A percentile compares a stretch with the other conserved stretches of the same genome.
phyloP scores from a whole-genome alignment of 1,284 basidiomycete genomes.

The Cronartium quercuum region DNA sequence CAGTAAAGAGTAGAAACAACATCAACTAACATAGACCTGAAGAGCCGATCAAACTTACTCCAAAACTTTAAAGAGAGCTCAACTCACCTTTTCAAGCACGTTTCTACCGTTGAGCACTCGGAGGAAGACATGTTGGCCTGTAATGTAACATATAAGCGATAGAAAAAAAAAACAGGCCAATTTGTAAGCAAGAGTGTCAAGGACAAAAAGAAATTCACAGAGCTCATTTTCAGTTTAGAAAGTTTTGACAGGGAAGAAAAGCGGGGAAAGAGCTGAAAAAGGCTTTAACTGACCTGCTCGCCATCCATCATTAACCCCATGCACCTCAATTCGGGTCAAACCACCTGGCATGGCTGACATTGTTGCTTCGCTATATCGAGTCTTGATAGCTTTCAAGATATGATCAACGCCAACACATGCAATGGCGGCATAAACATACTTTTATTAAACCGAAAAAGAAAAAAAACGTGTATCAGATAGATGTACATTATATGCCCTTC shows the following conservation, averaged over 20 bases:
- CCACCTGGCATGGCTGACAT: constrained; percentile 30
- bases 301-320: constrained; percentile 22
- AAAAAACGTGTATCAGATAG: neutral
- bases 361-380: constrained; percentile 3
- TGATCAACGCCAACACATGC: constrained; percentile 18
- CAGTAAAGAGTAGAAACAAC: neutral
- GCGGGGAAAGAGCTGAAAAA: neutral
- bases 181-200: neutral
- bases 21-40: no score
- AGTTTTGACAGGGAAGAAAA: neutral
- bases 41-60: neutral
- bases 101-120: constrained; percentile 21
- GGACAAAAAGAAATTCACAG: neutral
- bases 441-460: neutral
- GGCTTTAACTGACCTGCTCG: constrained; percentile 11
- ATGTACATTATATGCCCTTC: neutral
- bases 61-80: neutral
- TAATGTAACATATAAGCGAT: neutral
- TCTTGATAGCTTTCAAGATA: constrained; percentile 12
- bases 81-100: constrained; percentile 21
- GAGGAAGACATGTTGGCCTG: constrained; percentile 37
- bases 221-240: neutral
- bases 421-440: constrained; percentile 10
- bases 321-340: constrained; percentile 26
- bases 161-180: neutral